These are phyloP conservation scores for Atkinsonella texensis DNA, from an alignment of 2,329 filamentous ascomycete species.

Conservation along the genomic window DNA sequence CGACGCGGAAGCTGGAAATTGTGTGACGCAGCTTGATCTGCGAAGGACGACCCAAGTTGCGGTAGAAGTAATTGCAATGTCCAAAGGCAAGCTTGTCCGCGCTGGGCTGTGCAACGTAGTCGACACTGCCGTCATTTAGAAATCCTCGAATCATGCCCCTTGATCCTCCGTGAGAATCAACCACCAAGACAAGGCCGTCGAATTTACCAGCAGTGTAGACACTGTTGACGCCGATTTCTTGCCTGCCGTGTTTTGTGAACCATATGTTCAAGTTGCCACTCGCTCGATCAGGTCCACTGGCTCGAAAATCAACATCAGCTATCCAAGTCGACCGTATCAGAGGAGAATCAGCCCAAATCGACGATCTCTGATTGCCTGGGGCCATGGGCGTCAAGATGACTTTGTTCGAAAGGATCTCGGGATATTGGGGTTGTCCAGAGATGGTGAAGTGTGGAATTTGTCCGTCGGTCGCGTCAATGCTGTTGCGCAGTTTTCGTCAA, in stretches of 20 bases:
- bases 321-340: conserved; percentile 61
- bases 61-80: conserved; percentile 81
- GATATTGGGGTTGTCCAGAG: conserved; percentile 39
- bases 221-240: conserved; percentile 56
- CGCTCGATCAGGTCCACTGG: conserved; percentile 71
- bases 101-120: conserved; percentile 63
- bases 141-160: conserved; percentile 82
- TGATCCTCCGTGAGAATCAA: conserved; percentile 70
- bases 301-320: conserved; percentile 77
- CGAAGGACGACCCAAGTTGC: conserved; percentile 78
- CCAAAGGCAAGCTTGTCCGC: conserved; percentile 85
- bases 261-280: conserved; percentile 89
- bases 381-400: conserved; percentile 81
- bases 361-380: conserved; percentile 74
- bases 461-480: conserved; percentile 11
- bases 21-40: conserved; percentile 63
- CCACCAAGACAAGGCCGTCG: conserved; percentile 77
- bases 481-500: not conserved
- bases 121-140: conserved; percentile 77
- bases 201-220: conserved; percentile 78
- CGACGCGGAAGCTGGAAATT: conserved; percentile 56
- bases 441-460: conserved; percentile 43
- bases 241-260: conserved; percentile 62
- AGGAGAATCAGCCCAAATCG: conserved; percentile 61
- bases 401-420: conserved; percentile 72